These are phyloP conservation scores for Coemansia sp. DNA, from an alignment of 192 early-diverging fungal genomes.

Conservation along the genomic window DNA sequence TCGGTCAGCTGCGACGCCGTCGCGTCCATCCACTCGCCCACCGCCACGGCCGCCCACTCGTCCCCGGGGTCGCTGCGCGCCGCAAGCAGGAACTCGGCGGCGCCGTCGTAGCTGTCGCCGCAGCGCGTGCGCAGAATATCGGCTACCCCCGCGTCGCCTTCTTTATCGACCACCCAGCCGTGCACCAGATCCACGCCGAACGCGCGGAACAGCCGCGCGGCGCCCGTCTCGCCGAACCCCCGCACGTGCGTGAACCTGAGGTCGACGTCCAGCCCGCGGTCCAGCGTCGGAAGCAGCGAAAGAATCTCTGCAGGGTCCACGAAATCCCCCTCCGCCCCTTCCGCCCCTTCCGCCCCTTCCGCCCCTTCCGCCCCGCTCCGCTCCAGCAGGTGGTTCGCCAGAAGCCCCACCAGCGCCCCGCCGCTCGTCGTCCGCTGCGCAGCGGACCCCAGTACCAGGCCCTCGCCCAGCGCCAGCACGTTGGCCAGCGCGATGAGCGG, in stretches of 20 bases:
- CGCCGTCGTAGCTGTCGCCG: slow-evolving; percentile 69
- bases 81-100: slow-evolving; percentile 58
- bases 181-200: slow-evolving; percentile 80
- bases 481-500: slow-evolving; percentile 83
- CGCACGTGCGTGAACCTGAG: slow-evolving; percentile 70
- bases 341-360: slow-evolving; percentile 1
- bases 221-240: slow-evolving; percentile 64
- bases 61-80: not conserved
- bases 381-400: slow-evolving; percentile 71
- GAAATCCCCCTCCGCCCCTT: too few species aligned
- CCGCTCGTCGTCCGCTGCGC: slow-evolving; percentile 57
- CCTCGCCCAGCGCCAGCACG: slow-evolving; percentile 69
- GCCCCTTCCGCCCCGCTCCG: not conserved
- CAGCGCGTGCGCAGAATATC: slow-evolving; percentile 49
- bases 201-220: slow-evolving; percentile 65
- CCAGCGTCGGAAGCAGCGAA: slow-evolving; percentile 30
- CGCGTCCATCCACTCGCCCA: slow-evolving; percentile 65
- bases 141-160: slow-evolving; percentile 53
- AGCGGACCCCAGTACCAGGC: slow-evolving; percentile 46
- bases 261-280: slow-evolving; percentile 74
- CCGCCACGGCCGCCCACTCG: slow-evolving; percentile 34
- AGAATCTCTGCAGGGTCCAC: too few species aligned
- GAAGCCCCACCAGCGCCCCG: slow-evolving; percentile 62
- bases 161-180: slow-evolving; percentile 82
- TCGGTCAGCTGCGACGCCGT: slow-evolving; percentile 83